A percentile compares a stretch with the other conserved stretches of the same genome.
phyloP scores from a whole-genome alignment of 257 asterid species.

The Lycium ferocissimum region DNA sequence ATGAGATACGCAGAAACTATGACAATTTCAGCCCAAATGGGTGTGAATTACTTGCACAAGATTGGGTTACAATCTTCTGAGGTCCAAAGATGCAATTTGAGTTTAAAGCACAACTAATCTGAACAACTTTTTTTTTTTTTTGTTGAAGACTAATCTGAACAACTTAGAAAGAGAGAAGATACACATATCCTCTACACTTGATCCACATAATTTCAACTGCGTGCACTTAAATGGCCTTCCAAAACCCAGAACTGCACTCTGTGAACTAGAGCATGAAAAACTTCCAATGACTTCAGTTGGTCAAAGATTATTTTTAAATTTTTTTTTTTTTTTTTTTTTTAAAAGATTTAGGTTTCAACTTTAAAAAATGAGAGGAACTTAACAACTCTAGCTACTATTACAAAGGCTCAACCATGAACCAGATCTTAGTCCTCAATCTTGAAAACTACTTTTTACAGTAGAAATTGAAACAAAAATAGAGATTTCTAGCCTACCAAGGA shows the following conservation, averaged over 20 bases:
- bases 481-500: not conserved
- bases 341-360: not conserved
- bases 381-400: not conserved
- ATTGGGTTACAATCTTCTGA: not conserved
- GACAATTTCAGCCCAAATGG: not conserved
- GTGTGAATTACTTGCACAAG: not conserved
- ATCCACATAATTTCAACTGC: not conserved
- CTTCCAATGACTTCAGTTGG: not conserved
- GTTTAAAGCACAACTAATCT: too few species aligned
- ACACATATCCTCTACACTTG: not conserved
- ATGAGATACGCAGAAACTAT: not conserved
- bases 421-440: not conserved
- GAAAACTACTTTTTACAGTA: not conserved
- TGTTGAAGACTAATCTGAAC: too few species aligned
- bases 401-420: not conserved
- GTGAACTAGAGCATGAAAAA: not conserved
- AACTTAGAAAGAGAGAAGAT: too few species aligned
- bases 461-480: not conserved
- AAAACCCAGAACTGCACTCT: not conserved
- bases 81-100: too few species aligned
- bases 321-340: too few species aligned
- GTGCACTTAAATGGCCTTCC: not conserved
- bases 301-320: not conserved
- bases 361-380: not conserved
- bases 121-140: too few species aligned